phyloP scores from a whole-genome alignment of 768 basidiomycete species.

The Trametes cingulata region DNA sequence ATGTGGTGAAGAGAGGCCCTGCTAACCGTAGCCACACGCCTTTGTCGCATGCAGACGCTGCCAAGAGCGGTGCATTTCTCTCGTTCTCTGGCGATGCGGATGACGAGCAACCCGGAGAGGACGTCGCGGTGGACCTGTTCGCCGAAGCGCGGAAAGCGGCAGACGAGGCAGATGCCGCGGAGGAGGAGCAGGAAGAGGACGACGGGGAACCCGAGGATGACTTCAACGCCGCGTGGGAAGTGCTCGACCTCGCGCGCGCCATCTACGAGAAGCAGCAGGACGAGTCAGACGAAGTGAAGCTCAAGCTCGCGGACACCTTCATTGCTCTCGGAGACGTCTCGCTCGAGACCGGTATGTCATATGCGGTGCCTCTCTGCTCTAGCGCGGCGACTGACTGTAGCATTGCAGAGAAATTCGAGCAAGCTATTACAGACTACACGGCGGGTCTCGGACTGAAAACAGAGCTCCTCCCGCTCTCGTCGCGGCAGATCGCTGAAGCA shows the following conservation, averaged over 20 bases:
- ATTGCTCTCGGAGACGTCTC: slow-evolving; percentile 95
- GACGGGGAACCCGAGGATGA: slow-evolving; percentile 92
- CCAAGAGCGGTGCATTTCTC: slow-evolving; percentile 58
- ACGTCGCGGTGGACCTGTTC: slow-evolving; percentile 64
- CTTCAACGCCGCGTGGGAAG: slow-evolving; percentile 97
- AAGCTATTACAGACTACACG: slow-evolving; percentile 87
- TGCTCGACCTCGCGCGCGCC: slow-evolving; percentile 89
- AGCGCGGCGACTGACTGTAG: neutral
- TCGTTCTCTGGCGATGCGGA: slow-evolving; percentile 83
- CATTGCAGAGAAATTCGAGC: slow-evolving; percentile 87
- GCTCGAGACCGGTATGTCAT: slow-evolving; percentile 81
- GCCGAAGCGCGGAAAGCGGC: slow-evolving; percentile 52
- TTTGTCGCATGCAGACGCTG: slow-evolving; percentile 28
- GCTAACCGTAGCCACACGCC: neutral
- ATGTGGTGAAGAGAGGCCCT: neutral
- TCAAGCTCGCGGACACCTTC: slow-evolving; percentile 90
- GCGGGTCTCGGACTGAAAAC: slow-evolving; percentile 74
- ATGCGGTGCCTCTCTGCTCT: neutral
- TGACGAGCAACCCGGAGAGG: slow-evolving; percentile 48
- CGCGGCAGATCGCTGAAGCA: slow-evolving; percentile 89
- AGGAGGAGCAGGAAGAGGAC: slow-evolving; percentile 60
- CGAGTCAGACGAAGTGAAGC: slow-evolving; percentile 60
- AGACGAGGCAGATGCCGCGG: slow-evolving; percentile 51
- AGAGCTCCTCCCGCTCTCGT: slow-evolving; percentile 77
- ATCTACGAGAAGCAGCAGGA: slow-evolving; percentile 73